Percentiles rank a stretch among this genome's conserved stretches.
Conservation (phyloP, 192 early-diverging fungal species). For the Umbelopsis sp. region DNA sequence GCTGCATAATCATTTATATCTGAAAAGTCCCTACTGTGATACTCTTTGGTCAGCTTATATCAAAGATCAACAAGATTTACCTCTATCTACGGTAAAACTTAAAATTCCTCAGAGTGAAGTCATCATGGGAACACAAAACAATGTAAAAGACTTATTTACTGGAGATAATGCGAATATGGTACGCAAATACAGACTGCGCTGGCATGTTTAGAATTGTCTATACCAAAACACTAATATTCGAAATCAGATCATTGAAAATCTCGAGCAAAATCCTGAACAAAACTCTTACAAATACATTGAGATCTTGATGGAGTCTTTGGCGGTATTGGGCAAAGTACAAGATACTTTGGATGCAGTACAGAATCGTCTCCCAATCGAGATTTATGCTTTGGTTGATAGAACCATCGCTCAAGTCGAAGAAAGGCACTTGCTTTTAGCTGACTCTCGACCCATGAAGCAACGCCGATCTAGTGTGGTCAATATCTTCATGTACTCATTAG, state of each 20-base stretch:
- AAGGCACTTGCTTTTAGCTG: constrained; percentile 23
- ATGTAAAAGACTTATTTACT: constrained; percentile 31
- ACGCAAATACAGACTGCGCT: neutral
- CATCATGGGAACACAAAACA: neutral
- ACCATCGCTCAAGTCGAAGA: constrained; percentile 75
- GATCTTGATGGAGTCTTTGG: constrained; percentile 73
- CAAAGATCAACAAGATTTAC: constrained; percentile 50
- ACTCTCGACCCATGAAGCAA: neutral
- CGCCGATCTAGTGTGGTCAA: neutral
- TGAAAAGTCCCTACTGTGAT: constrained; percentile 79
- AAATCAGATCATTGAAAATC: constrained; percentile 56
- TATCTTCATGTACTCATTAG: constrained; percentile 51
- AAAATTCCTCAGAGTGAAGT: neutral
- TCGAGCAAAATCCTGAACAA: constrained; percentile 72
- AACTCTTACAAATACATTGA: constrained; percentile 80
- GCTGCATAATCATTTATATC: constrained; percentile 76
- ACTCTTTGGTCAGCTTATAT: constrained; percentile 60
- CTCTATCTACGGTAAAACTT: neutral
- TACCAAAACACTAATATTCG: neutral
- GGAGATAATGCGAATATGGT: constrained; percentile 53
- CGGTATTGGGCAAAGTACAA: constrained; percentile 56
- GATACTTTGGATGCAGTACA: constrained; percentile 62
- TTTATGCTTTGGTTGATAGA: constrained; percentile 72
- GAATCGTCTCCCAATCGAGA: constrained; percentile 70
- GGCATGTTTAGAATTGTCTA: neutral